These are phyloP conservation scores for Coemansia sp. DNA, from an alignment of 192 early-diverging fungal genomes.

Conservation along the genomic window DNA sequence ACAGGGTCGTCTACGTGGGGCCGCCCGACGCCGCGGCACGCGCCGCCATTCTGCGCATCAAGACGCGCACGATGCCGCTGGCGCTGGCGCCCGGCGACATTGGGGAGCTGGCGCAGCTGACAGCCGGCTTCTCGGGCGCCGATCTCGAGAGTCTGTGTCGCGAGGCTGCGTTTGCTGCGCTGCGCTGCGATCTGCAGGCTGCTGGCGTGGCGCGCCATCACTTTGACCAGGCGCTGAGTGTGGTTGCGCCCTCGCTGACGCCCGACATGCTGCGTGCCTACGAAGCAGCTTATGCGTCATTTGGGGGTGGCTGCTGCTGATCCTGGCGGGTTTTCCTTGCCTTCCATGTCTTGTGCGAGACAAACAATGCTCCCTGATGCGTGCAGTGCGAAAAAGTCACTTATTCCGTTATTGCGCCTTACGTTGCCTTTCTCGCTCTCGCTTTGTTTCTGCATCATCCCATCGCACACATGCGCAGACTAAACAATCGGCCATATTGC, in stretches of 20 bases:
- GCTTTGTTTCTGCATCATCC: no score
- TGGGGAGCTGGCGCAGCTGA: slow-evolving; percentile 57
- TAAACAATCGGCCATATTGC: no score
- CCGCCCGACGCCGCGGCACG: slow-evolving; percentile 69
- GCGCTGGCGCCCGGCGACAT: slow-evolving; percentile 55
- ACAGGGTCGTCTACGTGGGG: slow-evolving; percentile 93
- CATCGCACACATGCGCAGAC: no score
- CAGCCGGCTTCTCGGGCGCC: slow-evolving; percentile 92
- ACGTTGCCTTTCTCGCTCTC: no score
- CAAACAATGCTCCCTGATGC: neutral
- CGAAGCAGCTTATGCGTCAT: neutral
- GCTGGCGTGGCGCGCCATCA: neutral
- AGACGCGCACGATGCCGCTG: slow-evolving; percentile 59
- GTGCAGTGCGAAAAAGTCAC: no score
- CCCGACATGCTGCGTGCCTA: neutral
- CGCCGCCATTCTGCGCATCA: slow-evolving; percentile 61
- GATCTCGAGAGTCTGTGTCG: slow-evolving; percentile 84
- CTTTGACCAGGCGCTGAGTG: neutral
- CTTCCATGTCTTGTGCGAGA: no score
- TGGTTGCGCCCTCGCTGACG: slow-evolving; percentile 1
- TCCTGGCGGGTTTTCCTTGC: neutral
- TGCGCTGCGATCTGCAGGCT: slow-evolving; percentile 21
- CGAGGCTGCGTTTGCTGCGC: slow-evolving; percentile 68
- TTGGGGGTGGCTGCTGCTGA: neutral
- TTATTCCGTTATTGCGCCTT: no score